Base-by-base conservation (phyloP, 108 stramenopile species). In the Asterionellopsis glacialis region DNA sequence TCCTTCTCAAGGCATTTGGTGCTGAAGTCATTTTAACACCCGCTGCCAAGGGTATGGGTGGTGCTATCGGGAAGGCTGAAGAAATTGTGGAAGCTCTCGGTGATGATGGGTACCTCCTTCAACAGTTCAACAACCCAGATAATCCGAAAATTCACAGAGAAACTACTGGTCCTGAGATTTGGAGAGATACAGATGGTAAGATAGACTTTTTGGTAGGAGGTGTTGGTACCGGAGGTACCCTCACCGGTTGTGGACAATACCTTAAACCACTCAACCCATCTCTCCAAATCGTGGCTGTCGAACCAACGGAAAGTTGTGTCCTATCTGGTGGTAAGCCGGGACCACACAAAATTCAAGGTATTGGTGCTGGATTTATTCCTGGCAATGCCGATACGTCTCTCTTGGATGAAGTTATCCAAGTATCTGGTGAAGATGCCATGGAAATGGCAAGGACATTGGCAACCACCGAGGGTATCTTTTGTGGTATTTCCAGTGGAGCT, bases 61-160 rank as follows among this genome's bases (percentile, higher is more conserved):
- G 87, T 0, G 88, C 91, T 11, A 82, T 86, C 24, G 55, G 38
- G 25, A 82, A 82, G 72, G 81, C 81, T 5, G 80, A 82, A 69
- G 59, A 75, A 12, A 69, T 84, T 57, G 67, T 69, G 9, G 45
- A 45, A 0, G 43, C 52, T 2, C 52, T 54, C 82, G 68, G 86
- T 84, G 51, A 61, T 14, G 9, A 86, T 88, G 79, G 79, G 22
- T 84, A 73, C 45, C 73, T 90, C 59, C 79, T 91, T 25, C 89
- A 95, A 68, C 96, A 96, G 74, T 96, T 94, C 70, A 87, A 94
- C 71, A 95, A 95, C 69, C 91, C 88, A 0, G 94, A 93, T 61
- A 97, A 97, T 75, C 92, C 90, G 9, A 90, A 90, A 69, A 70
- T 84, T 42, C 94, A 95, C 64, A 61, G 79, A 41, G 89, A 84